Conservation (phyloP, 116 monocot species). For the Cymodocea nodosa region DNA sequence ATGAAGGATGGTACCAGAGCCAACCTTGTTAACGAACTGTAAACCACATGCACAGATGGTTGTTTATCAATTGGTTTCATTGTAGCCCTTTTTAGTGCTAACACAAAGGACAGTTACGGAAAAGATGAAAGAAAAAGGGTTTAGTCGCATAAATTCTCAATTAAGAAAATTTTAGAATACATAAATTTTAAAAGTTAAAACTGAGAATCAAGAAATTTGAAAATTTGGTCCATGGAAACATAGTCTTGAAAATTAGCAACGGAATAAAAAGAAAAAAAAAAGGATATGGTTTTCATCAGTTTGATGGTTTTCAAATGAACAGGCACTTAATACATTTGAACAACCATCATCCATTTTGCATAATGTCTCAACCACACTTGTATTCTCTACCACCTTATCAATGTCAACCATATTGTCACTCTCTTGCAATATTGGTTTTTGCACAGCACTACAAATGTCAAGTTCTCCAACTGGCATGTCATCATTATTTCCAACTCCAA, state of each 20-base stretch:
- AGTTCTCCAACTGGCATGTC: constrained; percentile 23
- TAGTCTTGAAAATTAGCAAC: not conserved
- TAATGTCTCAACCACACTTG: constrained; percentile 8
- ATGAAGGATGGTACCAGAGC: constrained; percentile 1
- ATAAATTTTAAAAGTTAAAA: not conserved
- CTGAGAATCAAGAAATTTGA: not conserved
- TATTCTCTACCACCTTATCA: constrained; percentile 13
- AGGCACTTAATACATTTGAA: not conserved
- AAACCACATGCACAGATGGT: constrained; percentile 72
- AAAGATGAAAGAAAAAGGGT: not conserved
- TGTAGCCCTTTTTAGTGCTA: constrained; percentile 70
- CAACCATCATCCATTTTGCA: constrained; percentile 7
- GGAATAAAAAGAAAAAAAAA: not conserved
- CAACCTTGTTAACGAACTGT: constrained; percentile 74
- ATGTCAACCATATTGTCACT: constrained; percentile 13
- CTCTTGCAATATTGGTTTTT: constrained; percentile 22
- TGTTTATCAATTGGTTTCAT: constrained; percentile 37
- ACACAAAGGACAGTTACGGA: constrained; percentile 12
- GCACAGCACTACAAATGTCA: constrained; percentile 21
- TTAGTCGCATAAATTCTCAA: not conserved
- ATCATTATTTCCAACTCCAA: constrained; percentile 22
- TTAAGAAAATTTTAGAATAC: not conserved
- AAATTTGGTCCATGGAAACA: not conserved
- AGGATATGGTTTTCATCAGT: constrained; percentile 67
- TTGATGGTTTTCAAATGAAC: constrained; percentile 1